Conservation (phyloP, 495 filamentous ascomycete species). For the Aspergillus kassunensis region DNA sequence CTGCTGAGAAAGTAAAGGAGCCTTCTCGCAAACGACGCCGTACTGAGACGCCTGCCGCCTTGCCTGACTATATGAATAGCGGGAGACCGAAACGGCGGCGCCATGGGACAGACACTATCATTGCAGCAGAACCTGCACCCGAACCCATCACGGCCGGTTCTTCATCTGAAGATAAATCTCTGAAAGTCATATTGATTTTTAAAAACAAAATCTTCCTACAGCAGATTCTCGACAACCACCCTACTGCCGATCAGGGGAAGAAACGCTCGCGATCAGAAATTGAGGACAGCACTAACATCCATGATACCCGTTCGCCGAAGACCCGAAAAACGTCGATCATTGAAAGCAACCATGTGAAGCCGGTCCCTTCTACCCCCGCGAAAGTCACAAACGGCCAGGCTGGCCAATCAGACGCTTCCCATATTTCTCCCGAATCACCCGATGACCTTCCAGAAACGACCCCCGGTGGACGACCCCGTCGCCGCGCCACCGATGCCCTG, state of each 20-base stretch:
- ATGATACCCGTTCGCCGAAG: slow-evolving; percentile 7
- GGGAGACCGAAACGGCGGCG: slow-evolving; percentile 16
- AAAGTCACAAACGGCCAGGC: background rate
- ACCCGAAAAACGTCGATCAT: background rate
- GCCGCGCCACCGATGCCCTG: slow-evolving; percentile 19
- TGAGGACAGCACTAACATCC: slow-evolving; percentile 2
- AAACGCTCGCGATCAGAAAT: slow-evolving; percentile 18
- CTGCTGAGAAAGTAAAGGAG: background rate
- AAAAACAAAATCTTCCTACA: background rate
- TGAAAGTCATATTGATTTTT: slow-evolving; percentile 9
- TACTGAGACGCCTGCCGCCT: background rate
- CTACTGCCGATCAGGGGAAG: slow-evolving; percentile 3
- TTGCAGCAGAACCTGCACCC: background rate
- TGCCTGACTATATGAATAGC: background rate
- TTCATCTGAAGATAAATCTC: slow-evolving; percentile 7
- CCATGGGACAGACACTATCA: background rate
- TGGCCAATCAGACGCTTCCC: background rate
- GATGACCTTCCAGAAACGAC: slow-evolving; percentile 11
- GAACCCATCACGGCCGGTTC: background rate
- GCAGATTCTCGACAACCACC: background rate
- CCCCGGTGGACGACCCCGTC: slow-evolving; percentile 19
- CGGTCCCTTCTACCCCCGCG: slow-evolving; percentile 2
- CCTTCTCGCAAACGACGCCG: slow-evolving; percentile 20
- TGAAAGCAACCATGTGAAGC: background rate
- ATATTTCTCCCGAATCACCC: background rate